Base-by-base conservation (phyloP, 1,139 yeast genomes). In the Groenewaldozyma auringiensis region DNA sequence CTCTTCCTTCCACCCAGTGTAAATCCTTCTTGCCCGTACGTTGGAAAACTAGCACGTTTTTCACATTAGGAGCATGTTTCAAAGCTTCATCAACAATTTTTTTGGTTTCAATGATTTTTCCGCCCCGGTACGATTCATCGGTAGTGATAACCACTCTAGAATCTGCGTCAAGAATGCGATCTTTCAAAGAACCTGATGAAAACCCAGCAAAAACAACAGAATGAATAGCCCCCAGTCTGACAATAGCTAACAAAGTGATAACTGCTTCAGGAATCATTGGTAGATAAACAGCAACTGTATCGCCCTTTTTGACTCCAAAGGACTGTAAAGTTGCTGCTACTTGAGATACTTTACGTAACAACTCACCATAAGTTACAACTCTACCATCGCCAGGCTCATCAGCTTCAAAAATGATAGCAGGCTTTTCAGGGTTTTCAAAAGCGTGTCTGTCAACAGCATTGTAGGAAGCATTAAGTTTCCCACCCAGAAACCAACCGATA, bases 401-500 rank as follows among this genome's bases (percentile, higher is more conserved):
- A 47, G 96, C 96, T 71, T 92, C 98, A 71, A 85, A 89, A 58
- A 89, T 83, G 53, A 92, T 72, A 50, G 98, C 98, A 32, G 62
- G 57, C 71, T 88, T 87, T 63, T 87, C 78, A 49, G 98, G 98
- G 63, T 76, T 83, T 47, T 75, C 75, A 55, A 83, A 76, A 8
- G 98, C 98, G 63, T 87, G 95, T 72, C 97, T 81, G 69, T 92
- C 98, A 56, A 92, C 95, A 76, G 96, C 85, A 74, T 92, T 92
- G 72, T 83, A 89, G 50, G 87, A 76, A 42, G 98, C 97, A 63
- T 92, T 92, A 65, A 92, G 77, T 69, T 84, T 82, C 63, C 98
- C 98, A 52, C 87, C 92, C 45, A 87, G 68, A 63, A 92, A 92
- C 97, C 97, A 92, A 39, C 95, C 83, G 37, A 80, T 74, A 61